Conservation (phyloP, 148 eudicot genomes). For the Chenopodium suecicum region DNA sequence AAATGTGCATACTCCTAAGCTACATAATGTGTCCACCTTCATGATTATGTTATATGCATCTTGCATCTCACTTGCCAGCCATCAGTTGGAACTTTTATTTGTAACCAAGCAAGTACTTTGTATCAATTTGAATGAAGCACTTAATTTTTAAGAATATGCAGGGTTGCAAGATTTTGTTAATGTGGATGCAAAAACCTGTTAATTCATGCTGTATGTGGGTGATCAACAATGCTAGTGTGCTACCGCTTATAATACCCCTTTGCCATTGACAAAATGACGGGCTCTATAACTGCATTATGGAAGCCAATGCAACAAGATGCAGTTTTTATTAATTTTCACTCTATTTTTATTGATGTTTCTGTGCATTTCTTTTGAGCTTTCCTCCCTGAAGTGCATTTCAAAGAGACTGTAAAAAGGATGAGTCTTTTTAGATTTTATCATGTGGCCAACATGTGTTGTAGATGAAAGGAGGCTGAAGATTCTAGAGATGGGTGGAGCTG, state of each 20-base stretch:
- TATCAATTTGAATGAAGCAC: neutral
- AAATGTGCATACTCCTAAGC: neutral
- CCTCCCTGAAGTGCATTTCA: neutral
- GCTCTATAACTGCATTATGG: neutral
- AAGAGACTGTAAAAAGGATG: neutral
- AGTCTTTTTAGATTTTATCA: neutral
- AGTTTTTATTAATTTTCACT: neutral
- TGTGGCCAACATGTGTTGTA: constrained; percentile 25
- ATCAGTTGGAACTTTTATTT: neutral
- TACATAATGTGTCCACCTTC: neutral
- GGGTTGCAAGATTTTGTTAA: neutral
- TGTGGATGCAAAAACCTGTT: neutral
- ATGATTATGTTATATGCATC: neutral
- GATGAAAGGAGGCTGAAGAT: constrained; percentile 87
- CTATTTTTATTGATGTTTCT: neutral
- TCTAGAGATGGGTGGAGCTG: constrained; percentile 83
- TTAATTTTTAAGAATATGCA: neutral
- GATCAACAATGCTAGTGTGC: neutral
- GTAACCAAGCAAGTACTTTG: neutral
- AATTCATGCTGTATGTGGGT: neutral
- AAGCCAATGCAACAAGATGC: neutral
- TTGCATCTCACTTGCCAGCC: neutral
- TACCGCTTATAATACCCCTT: neutral
- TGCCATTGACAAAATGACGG: neutral
- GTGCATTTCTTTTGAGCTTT: neutral